Base-by-base conservation (phyloP, 768 basidiomycete species). In the Collybiopsis luxurians region DNA sequence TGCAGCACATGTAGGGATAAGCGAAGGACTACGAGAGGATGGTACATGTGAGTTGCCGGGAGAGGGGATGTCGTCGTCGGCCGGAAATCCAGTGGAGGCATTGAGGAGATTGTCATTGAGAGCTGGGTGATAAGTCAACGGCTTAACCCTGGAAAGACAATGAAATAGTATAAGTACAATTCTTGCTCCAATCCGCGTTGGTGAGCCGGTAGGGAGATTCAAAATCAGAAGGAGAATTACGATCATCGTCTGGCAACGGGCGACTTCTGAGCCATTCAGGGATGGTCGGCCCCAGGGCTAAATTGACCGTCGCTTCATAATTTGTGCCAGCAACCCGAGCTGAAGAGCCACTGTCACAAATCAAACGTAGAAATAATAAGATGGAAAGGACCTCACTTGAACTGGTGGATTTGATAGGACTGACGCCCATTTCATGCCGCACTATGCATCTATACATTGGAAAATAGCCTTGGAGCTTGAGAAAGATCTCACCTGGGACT, bases 1-100 rank as follows among this genome's bases (percentile, higher is more conserved):
- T 12, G 17, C 23, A 26, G 28, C 15, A 24, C 13, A 11, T 12
- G 42, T 21, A 19, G 53, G 53, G 17, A 43, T 34, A 23, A 44
- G 34, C 6, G 28, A 55, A 11, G 54, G 34, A 47, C 19, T 44
- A 4, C 45, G 54, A 27, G 54, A 55, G 38, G 54, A 47, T 21
- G 54, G 45, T 23, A 53, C 52, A 21, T 53, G 52, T 27, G 52
- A 43, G 7, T 38, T 36, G 39, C 28, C 7, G 4, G 17, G 30
- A n/a, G 50, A 36, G 13, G 31, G 26, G 5, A 52, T 44, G 6
- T 6, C 42, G 5, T 6, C 42, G 17, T 7, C 7, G 9, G 47
- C 24, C 19, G 4, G 19, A 30, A 28, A n/a, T n/a, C n/a, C n/a
- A n/a, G n/a, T n/a, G n/a, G n/a, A n/a, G n/a, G n/a, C n/a, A n/a